Evolutionary conservation across 2,329 filamentous ascomycete species (phyloP).

Genomic region (Clathrospora elynae): DNA sequence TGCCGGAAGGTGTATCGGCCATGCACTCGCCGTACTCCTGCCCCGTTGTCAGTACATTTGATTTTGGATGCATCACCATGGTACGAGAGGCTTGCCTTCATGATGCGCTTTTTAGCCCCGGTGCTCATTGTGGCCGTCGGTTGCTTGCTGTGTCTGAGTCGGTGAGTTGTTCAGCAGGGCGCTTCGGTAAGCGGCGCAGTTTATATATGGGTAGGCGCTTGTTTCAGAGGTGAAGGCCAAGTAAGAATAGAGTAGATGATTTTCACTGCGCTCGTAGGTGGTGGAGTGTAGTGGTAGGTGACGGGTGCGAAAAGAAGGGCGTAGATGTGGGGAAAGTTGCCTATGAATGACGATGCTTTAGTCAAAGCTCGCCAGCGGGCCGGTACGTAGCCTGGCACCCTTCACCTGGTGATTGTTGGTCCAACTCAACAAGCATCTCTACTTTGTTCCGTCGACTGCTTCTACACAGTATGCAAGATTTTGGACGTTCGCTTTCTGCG

Average conservation of each 20-base stretch:
- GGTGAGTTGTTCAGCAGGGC: constrained; percentile 13
- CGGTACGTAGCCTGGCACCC: constrained; percentile 7
- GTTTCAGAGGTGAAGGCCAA: neutral
- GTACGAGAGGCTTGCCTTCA: constrained; percentile 45
- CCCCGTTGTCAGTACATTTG: constrained; percentile 14
- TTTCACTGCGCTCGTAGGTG: constrained; percentile 7
- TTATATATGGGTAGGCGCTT: constrained; percentile 1
- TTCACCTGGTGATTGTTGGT: constrained; percentile 7
- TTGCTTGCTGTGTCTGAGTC: constrained; percentile 8
- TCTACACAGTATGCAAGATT: neutral
- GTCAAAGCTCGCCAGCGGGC: constrained; percentile 21
- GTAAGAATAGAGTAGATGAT: neutral
- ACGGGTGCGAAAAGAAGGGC: constrained; percentile 11
- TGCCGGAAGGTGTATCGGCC: constrained; percentile 43
- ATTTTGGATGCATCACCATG: neutral
- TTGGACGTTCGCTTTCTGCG: neutral
- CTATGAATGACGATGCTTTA: constrained; percentile 21
- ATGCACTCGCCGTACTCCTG: constrained; percentile 48
- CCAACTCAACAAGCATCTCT: constrained; percentile 8
- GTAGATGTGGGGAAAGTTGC: constrained; percentile 20
- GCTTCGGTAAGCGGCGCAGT: constrained; percentile 2
- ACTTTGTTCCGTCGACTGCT: constrained; percentile 4
- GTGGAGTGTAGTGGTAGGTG: constrained; percentile 8
- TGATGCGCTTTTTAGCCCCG: constrained; percentile 53
- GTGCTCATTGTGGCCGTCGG: constrained; percentile 41